Evolutionary conservation across 169 alveolate species (phyloP), one percentile per base, ranked within the genome.

Genomic region (Plasmodium blacklocki): DNA sequence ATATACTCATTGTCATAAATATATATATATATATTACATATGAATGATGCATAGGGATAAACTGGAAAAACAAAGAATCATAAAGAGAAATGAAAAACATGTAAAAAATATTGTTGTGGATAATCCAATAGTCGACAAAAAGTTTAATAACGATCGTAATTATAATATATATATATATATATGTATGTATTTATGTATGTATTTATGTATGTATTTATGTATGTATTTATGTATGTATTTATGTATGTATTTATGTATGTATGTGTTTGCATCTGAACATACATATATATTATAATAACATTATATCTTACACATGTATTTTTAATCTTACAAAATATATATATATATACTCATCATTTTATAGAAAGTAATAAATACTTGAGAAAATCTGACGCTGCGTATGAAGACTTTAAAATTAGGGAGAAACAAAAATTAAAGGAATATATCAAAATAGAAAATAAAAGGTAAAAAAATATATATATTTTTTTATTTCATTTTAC

Each of bases 21-120:
- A 26, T 26, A 26, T 26, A 26, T 26, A 2, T 26, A 26, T 26
- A 29, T 2, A 0, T 5, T 32, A 32, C 43, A 32, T 32, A 3
- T 3, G 0, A 32, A 70, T 49, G 14, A 70, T 83, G 91, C 15
- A 83, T 58, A 56, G 80, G 15, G 91, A 83, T 14, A 43, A 54
- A 62, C 60, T 83, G 2, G 91, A 83, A 83, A 83, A 83, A 54
- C 19, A 83, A 23, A 62, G 91, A 54, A n/a, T 83, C 12, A 56
- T 70, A 75, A 80, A 70, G 59, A 83, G 91, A n/a, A 59, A 58
- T 70, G 91, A 83, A 49, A 83, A 83, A 29, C 91, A 83, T 59
- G 63, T 83, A 15, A 83, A 58, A 63, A 18, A 67, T 70, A 19
- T 18, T 3, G 74, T 58, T 9, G 23, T 43, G 21, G 85, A 67